Conservation (phyloP, 1,139 yeast genomes). For the Groenewaldozyma auringiensis region DNA sequence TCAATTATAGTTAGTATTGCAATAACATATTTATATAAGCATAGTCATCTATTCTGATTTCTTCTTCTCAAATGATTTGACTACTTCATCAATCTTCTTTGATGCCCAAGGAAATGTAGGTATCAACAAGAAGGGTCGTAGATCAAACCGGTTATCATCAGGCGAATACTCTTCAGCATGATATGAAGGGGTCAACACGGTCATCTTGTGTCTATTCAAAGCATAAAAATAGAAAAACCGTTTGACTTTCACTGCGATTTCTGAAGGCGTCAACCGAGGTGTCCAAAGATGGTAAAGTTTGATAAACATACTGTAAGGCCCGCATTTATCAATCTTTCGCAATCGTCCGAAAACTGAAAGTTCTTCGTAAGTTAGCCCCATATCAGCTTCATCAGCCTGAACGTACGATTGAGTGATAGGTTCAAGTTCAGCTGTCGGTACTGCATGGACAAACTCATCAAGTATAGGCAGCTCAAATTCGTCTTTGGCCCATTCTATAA, state of each 20-base stretch:
- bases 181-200: conserved; percentile 91
- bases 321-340: conserved; percentile 88
- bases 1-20: too few relatives aligned
- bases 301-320: conserved; percentile 91
- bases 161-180: conserved; percentile 98
- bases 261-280: conserved; percentile 68
- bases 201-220: conserved; percentile 91
- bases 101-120: conserved; percentile 92
- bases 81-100: conserved; percentile 74
- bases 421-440: conserved; percentile 96
- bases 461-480: conserved; percentile 71
- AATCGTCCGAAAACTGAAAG: conserved; percentile 84
- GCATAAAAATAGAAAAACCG: conserved; percentile 90
- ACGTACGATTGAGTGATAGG: conserved; percentile 89
- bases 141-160: conserved; percentile 91
- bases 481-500: conserved; percentile 69
- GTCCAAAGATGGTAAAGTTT: conserved; percentile 90
- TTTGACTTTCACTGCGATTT: conserved; percentile 88
- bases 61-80: conserved; percentile 25
- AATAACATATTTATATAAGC: conserved; percentile 2
- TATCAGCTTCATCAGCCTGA: conserved; percentile 93
- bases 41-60: conserved; percentile 6
- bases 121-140: conserved; percentile 85
- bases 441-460: conserved; percentile 71
- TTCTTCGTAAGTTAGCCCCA: conserved; percentile 98